Evolutionary conservation across 768 basidiomycete species (phyloP), one percentile per base, ranked within the genome.

Genomic region (Russula compacta): DNA sequence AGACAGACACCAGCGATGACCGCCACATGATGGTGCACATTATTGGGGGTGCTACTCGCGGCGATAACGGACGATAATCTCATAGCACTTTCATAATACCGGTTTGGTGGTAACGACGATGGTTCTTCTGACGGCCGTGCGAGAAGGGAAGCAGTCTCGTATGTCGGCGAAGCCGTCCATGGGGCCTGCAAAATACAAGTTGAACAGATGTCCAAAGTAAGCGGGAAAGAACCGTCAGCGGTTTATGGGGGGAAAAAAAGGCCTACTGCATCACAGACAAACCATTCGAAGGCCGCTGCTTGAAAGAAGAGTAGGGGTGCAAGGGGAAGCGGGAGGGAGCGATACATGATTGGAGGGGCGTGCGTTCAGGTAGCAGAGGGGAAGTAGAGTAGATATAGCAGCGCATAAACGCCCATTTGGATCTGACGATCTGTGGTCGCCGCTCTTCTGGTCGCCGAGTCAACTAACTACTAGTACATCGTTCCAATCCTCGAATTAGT

Each of bases 401-500:
- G 11, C 11, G n/a, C 7, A 33, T 43, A 42, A 48, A 58, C 51
- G 56, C 56, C 36, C 44, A 29, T 12, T 12, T 47, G 21, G 12
- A 62, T 58, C 60, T 57, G 49, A 36, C 55, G 60, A 61, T 61
- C 60, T 19, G 36, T n/a, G 29, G 3, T 38, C 42, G 55, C 55
- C 19, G 12, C 24, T 17, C 43, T 43, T 53, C 44, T 53, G 43
- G 43, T 7, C 29, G 42, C 54, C 60, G 52, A 62, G 61, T 62
- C 61, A 48, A 62, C 51, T 24, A 62, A 3, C 24, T 29, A 29
- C 24, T 29, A 29, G 24, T 29, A 29, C n/a, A n/a, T n/a, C n/a
- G 56, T 38, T 62, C 24, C 44, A 35, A 8, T 58, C 56, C 33
- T 62, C 44, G 56, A 14, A 40, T 21, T 48, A 48, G 52, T 38